Evolutionary conservation across 805 yeast genomes (phyloP).

Genomic region (Candida awuae): DNA sequence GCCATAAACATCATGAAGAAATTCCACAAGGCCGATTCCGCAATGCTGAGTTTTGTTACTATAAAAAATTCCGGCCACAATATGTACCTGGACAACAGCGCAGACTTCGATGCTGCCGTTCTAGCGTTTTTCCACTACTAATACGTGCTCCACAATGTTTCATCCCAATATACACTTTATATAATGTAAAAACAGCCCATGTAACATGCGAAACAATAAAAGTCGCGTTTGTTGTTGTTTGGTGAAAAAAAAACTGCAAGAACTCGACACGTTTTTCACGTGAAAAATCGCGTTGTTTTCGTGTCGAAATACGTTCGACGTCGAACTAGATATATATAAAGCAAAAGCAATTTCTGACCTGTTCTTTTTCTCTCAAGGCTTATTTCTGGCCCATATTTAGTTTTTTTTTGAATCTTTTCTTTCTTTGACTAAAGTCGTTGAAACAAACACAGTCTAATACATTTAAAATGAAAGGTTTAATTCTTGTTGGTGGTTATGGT

Average conservation of each 20-base stretch:
- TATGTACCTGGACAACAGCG: slow-evolving; percentile 57
- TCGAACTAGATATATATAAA: no score
- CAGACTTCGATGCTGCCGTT: slow-evolving; percentile 43
- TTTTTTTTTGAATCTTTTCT: not conserved
- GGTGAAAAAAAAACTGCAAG: no score
- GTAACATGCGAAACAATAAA: no score
- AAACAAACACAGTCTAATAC: slow-evolving; percentile 6
- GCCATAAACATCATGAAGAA: slow-evolving; percentile 26
- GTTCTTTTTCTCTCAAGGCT: not conserved
- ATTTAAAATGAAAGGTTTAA: slow-evolving; percentile 83
- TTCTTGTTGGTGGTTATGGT: slow-evolving; percentile 99
- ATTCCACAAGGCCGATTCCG: not conserved
- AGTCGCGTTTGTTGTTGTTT: no score
- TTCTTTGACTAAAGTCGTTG: slow-evolving; percentile 14
- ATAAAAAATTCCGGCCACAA: slow-evolving; percentile 68
- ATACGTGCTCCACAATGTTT: no score
- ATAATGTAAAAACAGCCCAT: no score
- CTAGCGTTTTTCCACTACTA: slow-evolving; percentile 29
- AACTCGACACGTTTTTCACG: no score
- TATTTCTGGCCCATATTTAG: not conserved
- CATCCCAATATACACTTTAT: no score
- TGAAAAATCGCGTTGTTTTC: no score
- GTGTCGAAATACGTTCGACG: no score
- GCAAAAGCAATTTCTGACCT: not conserved
- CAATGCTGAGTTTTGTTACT: slow-evolving; percentile 10